These are phyloP conservation scores for Irineochytrium annulatum DNA, from an alignment of 192 early-diverging fungal genomes.

Conservation along the genomic window DNA sequence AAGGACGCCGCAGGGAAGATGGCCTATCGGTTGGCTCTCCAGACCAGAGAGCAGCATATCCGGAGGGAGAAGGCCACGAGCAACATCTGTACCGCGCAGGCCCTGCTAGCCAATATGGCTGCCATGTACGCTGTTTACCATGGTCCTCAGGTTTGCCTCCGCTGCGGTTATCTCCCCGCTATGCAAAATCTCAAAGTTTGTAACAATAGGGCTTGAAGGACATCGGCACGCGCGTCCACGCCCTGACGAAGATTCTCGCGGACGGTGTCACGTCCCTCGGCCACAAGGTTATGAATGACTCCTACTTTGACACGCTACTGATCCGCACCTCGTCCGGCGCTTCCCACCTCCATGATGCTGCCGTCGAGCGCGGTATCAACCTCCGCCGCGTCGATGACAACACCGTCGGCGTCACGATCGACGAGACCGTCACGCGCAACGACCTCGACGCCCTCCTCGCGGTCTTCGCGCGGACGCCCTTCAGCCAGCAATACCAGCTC, in stretches of 20 bases:
- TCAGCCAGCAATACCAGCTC: conserved; percentile 39
- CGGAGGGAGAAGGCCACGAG: conserved; percentile 97
- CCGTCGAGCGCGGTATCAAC: conserved; percentile 79
- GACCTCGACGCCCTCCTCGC: conserved; percentile 78
- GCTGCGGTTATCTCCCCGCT: neutral
- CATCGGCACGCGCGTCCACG: conserved; percentile 92
- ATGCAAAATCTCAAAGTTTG: conserved; percentile 1
- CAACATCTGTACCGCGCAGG: conserved; percentile 99
- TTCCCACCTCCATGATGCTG: conserved; percentile 64
- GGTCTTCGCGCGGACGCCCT: conserved; percentile 70
- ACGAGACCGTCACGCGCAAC: conserved; percentile 82
- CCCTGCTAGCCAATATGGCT: conserved; percentile 97
- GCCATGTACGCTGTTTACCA: conserved; percentile 99
- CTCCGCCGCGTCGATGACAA: conserved; percentile 72
- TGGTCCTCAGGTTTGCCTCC: conserved; percentile 69
- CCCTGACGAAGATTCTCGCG: conserved; percentile 80
- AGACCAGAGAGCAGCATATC: conserved; percentile 99
- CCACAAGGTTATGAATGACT: conserved; percentile 65
- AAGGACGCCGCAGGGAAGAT: conserved; percentile 82
- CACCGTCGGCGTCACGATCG: conserved; percentile 83
- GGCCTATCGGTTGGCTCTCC: conserved; percentile 92
- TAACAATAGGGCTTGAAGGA: conserved; percentile 65
- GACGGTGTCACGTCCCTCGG: conserved; percentile 69
- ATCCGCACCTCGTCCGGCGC: conserved; percentile 66
- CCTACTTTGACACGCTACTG: conserved; percentile 95